These are phyloP conservation scores for Pyrus betulifolia DNA, from an alignment of 306 rosid genomes.

Conservation along the genomic window DNA sequence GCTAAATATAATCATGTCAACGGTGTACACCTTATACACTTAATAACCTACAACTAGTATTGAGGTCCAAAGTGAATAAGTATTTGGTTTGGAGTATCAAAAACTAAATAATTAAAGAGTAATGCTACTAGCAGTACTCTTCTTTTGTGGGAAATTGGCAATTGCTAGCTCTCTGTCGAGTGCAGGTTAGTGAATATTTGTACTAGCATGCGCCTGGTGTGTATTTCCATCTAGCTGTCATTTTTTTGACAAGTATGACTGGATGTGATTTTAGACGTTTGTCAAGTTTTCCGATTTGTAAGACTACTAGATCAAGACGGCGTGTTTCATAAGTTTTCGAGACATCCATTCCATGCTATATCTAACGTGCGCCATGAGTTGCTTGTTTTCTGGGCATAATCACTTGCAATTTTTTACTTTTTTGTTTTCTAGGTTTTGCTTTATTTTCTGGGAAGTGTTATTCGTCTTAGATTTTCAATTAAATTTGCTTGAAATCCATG, in stretches of 20 bases:
- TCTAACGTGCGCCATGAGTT: not conserved
- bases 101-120: too few relatives aligned
- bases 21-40: too few relatives aligned
- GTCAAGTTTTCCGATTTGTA: not conserved
- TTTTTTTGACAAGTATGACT: conserved; percentile 1
- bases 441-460: not conserved
- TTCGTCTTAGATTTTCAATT: conserved; percentile 5
- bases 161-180: not conserved
- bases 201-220: not conserved
- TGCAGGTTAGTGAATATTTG: not conserved
- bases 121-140: too few relatives aligned
- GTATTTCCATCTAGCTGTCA: conserved; percentile 3
- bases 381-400: not conserved
- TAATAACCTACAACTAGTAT: too few relatives aligned
- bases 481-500: conserved; percentile 26
- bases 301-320: not conserved
- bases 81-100: too few relatives aligned
- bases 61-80: too few relatives aligned
- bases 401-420: not conserved
- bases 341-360: not conserved
- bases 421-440: not conserved
- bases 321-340: conserved; percentile 6
- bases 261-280: not conserved
- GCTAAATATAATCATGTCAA: too few relatives aligned
- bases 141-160: not conserved